phyloP scores from a whole-genome alignment of 2,329 filamentous ascomycete genomes.

The Colletotrichum lupini region DNA sequence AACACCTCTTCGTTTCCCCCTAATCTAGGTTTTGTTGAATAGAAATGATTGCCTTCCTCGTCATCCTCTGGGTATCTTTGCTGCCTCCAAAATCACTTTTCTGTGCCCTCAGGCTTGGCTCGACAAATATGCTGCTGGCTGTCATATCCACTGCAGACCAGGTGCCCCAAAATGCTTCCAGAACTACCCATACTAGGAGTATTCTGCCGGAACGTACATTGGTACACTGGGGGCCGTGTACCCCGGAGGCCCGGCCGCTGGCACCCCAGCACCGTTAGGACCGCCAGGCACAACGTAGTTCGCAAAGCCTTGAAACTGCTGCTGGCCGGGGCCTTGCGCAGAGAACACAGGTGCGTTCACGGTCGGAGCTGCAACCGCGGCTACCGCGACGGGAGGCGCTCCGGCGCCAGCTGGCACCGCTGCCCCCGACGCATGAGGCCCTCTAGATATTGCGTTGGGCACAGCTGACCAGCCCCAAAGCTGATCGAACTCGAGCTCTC shows the following conservation, averaged over 20 bases:
- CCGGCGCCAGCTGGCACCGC: background rate
- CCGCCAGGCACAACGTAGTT: conserved; percentile 13
- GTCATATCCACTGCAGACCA: background rate
- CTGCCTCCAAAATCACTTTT: background rate
- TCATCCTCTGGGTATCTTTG: conserved; percentile 4
- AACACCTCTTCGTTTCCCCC: background rate
- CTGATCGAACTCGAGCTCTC: conserved; percentile 50
- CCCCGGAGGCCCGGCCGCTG: background rate
- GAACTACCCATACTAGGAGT: conserved; percentile 4
- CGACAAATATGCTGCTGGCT: background rate
- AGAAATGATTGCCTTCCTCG: background rate
- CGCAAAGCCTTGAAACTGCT: conserved; percentile 10
- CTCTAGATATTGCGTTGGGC: background rate
- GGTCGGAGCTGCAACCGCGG: background rate
- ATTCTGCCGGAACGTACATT: conserved; percentile 30
- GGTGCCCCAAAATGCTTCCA: background rate
- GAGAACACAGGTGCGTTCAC: conserved; percentile 10
- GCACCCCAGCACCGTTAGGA: background rate
- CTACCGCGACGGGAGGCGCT: background rate
- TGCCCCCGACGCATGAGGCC: background rate
- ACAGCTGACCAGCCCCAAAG: conserved; percentile 44
- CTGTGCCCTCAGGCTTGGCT: background rate
- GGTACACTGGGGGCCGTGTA: conserved; percentile 27
- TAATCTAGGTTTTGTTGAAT: background rate
- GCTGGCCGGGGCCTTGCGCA: conserved; percentile 2